A percentile compares a stretch with the other conserved stretches of the same genome.
Evolutionary conservation across 495 filamentous ascomycete species (phyloP).

Genomic region (Penicillium fimorum): DNA sequence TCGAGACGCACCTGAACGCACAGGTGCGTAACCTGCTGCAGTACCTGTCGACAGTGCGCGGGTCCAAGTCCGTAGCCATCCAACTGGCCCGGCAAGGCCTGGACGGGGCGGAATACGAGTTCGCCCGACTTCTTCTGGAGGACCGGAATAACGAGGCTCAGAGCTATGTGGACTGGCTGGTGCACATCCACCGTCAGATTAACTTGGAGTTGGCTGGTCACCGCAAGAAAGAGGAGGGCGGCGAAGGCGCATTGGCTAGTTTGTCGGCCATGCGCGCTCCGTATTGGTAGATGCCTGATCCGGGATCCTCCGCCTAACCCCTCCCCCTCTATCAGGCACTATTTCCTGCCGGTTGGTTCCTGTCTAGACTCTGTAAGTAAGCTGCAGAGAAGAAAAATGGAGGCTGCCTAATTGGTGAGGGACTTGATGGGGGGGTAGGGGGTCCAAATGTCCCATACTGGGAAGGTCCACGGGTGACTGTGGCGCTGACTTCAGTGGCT

Average conservation of each 20-base stretch:
- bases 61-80: conserved; percentile 82
- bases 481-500: conserved; percentile 20
- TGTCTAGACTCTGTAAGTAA: conserved; percentile 13
- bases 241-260: conserved; percentile 53
- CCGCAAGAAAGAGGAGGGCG: conserved; percentile 67
- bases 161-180: conserved; percentile 98
- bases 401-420: background rate
- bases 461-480: conserved; percentile 13
- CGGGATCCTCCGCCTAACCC: background rate
- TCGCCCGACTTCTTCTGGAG: conserved; percentile 85
- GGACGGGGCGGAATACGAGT: conserved; percentile 95
- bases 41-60: conserved; percentile 76
- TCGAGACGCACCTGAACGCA: conserved; percentile 91
- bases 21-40: conserved; percentile 93
- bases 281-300: conserved; percentile 54
- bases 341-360: background rate
- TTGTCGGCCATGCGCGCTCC: conserved; percentile 69
- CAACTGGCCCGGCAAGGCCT: conserved; percentile 91
- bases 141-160: conserved; percentile 97
- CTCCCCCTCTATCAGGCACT: conserved; percentile 10
- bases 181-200: conserved; percentile 89
- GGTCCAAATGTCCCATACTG: background rate
- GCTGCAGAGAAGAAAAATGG: background rate
- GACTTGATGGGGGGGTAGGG: background rate
- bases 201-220: conserved; percentile 83